Evolutionary conservation across 257 asterid genomes (phyloP), one percentile per base, ranked within the genome.

Genomic region (Ligustrum vulgare): DNA sequence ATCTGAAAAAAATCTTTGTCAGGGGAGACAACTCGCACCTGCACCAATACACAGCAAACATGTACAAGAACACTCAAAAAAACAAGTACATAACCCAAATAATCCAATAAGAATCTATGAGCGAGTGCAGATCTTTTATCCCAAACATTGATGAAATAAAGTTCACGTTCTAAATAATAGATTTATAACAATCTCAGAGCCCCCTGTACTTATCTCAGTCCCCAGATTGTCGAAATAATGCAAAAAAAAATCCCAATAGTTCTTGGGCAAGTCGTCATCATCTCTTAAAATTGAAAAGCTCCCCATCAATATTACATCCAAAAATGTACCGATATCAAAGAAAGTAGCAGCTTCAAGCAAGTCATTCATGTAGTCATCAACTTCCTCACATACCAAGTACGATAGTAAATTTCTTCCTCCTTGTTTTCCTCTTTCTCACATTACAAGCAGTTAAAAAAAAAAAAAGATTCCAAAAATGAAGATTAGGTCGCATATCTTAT

Each of bases 21-120:
- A 1, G 99, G 99, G 74, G 99, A 94, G 77, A 94, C 99, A 78
- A 94, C 97, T 80, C 99, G 92, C 36, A 94, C 99, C 99, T 94
- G 91, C 76, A 84, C 54, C 45, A 70, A 75, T 77, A 51, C 60
- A 81, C 74, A 32, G 72, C 37, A 81, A 73, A 54, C 63, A n/a
- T n/a, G 22, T 54, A 69, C 72, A 64, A 69, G 23, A 76, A 73
- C 75, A 54, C 63, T 6, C 2, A 75, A 15, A 12, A 75, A 35
- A 77, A 39, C 45, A 68, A 43, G 51, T 43, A 47, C 56, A 75
- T 54, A 54, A 2, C 60, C 63, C 25, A 51, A 51, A 72, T 77
- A 80, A 20, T 32, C 43, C 75, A 43, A 37, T 62, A 70, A n/a
- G 62, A 51, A 51, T 51, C 62, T 18, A 51, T 51, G 25, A n/a